These are phyloP conservation scores for Aegilops umbellulata DNA, from an alignment of 176 grass and related monocot species.

Conservation along the genomic window DNA sequence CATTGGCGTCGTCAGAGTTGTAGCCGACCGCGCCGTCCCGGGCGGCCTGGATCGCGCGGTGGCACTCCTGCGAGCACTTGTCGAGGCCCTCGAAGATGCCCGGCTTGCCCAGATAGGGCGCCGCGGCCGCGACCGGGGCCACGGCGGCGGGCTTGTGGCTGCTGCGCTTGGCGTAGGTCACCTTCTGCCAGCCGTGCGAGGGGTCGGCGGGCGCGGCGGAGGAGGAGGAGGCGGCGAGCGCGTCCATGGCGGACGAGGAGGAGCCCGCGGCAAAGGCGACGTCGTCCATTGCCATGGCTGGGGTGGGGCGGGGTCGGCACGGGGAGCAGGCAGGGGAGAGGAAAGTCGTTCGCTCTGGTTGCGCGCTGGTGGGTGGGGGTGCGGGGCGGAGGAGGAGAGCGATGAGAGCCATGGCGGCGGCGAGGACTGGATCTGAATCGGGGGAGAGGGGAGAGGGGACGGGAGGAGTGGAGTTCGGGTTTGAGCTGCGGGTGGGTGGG, in stretches of 20 bases:
- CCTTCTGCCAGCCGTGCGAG: constrained; percentile 90
- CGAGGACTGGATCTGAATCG: too few species aligned
- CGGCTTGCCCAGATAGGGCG: constrained; percentile 39
- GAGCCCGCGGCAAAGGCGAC: constrained; percentile 26
- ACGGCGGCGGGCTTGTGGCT: constrained; percentile 50
- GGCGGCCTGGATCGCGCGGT: constrained; percentile 65
- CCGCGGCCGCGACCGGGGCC: neutral
- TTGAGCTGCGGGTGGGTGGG: too few species aligned
- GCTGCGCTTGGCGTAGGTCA: constrained; percentile 76
- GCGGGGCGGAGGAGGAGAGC: too few species aligned
- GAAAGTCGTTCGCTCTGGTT: neutral
- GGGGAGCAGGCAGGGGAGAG: neutral
- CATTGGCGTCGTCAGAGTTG: constrained; percentile 18
- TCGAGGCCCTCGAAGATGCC: constrained; percentile 75
- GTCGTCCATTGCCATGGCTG: constrained; percentile 63
- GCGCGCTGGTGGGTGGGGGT: too few species aligned
- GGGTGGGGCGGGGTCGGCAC: neutral
- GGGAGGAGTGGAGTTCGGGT: too few species aligned
- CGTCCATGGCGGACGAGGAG: constrained; percentile 37
- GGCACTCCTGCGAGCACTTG: constrained; percentile 75
- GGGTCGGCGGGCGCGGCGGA: constrained; percentile 22
- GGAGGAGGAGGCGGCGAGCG: constrained; percentile 4
- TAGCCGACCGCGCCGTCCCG: constrained; percentile 45
- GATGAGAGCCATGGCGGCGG: too few species aligned
- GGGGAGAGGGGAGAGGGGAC: too few species aligned